phyloP scores from a whole-genome alignment of 2,329 filamentous ascomycete genomes.

The Cordyceps tenuipes region DNA sequence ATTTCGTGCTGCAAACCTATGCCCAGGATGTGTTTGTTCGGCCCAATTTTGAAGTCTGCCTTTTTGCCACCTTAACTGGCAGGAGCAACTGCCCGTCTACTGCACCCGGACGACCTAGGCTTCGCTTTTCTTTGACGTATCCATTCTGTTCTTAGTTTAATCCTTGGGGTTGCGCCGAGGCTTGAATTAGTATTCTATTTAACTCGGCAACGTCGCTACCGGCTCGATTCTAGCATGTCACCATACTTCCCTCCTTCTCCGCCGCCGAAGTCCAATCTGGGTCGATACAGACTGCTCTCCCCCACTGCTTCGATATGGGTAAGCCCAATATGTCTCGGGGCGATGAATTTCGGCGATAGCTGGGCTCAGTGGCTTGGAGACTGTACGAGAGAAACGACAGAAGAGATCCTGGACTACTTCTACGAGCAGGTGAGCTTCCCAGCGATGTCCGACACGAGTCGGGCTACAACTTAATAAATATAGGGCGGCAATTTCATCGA shows the following conservation, averaged over 20 bases:
- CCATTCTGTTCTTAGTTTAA: neutral
- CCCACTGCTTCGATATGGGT: conserved; percentile 58
- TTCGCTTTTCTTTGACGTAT: neutral
- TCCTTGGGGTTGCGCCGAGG: neutral
- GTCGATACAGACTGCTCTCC: conserved; percentile 57
- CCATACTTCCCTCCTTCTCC: conserved; percentile 30
- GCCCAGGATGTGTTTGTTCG: too few relatives aligned
- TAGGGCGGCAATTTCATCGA: conserved; percentile 62
- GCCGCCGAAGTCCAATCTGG: conserved; percentile 51
- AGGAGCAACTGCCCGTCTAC: neutral
- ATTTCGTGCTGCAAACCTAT: too few relatives aligned
- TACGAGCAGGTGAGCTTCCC: conserved; percentile 39
- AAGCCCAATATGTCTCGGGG: conserved; percentile 57
- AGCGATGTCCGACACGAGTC: neutral
- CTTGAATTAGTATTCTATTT: neutral
- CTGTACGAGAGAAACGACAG: conserved; percentile 53
- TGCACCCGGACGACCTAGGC: too few relatives aligned
- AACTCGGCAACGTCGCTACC: neutral
- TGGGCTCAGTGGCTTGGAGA: conserved; percentile 51
- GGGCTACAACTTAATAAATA: neutral
- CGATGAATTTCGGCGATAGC: conserved; percentile 55
- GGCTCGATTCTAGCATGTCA: neutral
- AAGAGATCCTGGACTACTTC: conserved; percentile 59
- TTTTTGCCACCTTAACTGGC: neutral
- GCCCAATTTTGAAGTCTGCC: too few relatives aligned